phyloP scores from a whole-genome alignment of 1,284 basidiomycete species.

The Meira nashicola region DNA sequence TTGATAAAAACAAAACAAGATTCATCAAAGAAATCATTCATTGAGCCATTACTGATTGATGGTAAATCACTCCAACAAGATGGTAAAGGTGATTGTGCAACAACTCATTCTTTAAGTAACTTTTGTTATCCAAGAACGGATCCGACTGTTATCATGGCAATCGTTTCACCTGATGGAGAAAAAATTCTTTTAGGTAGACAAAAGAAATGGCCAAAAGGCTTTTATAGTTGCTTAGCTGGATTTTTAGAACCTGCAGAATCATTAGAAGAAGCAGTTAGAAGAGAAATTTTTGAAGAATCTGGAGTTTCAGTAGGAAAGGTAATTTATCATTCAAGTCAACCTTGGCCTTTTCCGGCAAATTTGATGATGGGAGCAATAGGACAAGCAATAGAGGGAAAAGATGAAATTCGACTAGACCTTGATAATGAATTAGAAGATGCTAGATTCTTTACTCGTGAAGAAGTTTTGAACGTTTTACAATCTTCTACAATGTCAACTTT shows the following conservation, averaged over 20 bases:
- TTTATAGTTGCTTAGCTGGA: constrained; percentile 49
- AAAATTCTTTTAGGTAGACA: constrained; percentile 75
- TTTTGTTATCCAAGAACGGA: constrained; percentile 47
- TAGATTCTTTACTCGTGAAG: constrained; percentile 74
- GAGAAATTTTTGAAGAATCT: constrained; percentile 93
- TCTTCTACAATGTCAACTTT: constrained; percentile 57
- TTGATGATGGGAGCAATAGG: constrained; percentile 71
- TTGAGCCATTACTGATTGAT: constrained; percentile 2
- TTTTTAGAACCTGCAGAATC: constrained; percentile 56
- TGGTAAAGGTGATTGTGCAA: constrained; percentile 23
- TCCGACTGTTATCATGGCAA: constrained; percentile 82
- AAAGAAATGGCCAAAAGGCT: constrained; percentile 60
- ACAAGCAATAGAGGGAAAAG: constrained; percentile 31
- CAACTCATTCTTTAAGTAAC: constrained; percentile 32
- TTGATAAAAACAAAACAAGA: constrained; percentile 28
- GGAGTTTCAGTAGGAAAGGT: constrained; percentile 80
- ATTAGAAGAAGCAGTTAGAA: constrained; percentile 85
- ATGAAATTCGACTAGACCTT: constrained; percentile 75
- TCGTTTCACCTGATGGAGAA: constrained; percentile 71
- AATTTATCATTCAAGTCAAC: constrained; percentile 77
- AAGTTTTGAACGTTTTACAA: constrained; percentile 65
- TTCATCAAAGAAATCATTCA: background rate
- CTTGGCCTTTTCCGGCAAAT: constrained; percentile 60
- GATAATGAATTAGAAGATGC: constrained; percentile 97
- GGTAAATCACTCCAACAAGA: constrained; percentile 19